phyloP scores from a whole-genome alignment of 768 basidiomycete species.

The Suillus occidentalis region DNA sequence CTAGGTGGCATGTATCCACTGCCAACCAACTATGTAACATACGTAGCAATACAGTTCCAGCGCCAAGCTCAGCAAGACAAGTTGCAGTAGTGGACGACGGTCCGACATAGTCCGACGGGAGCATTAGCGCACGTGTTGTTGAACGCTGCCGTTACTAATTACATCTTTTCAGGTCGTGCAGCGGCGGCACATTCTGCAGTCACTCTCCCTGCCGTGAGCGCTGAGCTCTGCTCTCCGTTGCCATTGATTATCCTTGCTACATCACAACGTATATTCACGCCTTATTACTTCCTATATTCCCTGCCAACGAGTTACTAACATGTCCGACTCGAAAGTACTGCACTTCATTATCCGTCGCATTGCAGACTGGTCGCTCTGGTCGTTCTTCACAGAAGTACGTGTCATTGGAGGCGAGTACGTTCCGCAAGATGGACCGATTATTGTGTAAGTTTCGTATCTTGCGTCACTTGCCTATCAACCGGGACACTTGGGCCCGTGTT shows the following conservation, averaged over 20 bases:
- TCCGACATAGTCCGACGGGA: neutral
- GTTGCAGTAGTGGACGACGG: neutral
- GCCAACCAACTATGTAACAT: neutral
- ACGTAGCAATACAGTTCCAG: neutral
- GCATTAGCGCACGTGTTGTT: neutral
- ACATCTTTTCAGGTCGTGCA: neutral
- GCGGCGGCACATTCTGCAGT: neutral
- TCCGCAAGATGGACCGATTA: constrained; percentile 83
- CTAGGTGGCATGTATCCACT: neutral
- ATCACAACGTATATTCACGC: neutral
- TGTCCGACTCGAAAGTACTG: constrained; percentile 42
- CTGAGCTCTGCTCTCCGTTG: neutral
- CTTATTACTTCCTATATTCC: neutral
- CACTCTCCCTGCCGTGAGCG: neutral
- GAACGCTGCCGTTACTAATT: neutral
- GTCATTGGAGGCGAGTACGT: constrained; percentile 89
- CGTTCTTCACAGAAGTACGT: constrained; percentile 88
- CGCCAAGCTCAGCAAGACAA: neutral
- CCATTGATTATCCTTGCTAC: neutral
- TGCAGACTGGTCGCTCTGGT: constrained; percentile 71
- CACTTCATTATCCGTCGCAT: constrained; percentile 73
- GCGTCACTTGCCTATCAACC: neutral
- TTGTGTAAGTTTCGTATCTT: constrained; percentile 63
- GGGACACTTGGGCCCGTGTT: neutral
- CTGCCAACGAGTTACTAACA: constrained; percentile 10